Conservation (phyloP, 768 basidiomycete genomes). For the Leccinellum rugosiceps region DNA sequence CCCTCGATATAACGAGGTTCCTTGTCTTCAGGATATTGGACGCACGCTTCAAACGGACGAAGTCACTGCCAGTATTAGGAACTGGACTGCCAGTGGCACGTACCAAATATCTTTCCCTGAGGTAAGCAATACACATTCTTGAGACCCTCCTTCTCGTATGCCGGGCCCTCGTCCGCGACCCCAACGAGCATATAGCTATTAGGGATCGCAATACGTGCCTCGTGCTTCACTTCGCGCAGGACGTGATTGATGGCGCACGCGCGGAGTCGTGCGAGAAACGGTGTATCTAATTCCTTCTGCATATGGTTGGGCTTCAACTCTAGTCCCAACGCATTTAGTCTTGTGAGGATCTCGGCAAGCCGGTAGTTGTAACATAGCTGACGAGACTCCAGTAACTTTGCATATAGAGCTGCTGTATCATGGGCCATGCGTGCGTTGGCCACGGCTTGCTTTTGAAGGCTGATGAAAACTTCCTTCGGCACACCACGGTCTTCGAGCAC, state of each 20-base stretch:
- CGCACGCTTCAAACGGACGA: slow-evolving; percentile 43
- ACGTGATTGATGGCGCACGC: slow-evolving; percentile 61
- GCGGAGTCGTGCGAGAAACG: slow-evolving; percentile 58
- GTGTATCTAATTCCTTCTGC: slow-evolving; percentile 43
- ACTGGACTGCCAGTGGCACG: slow-evolving; percentile 18
- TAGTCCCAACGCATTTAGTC: slow-evolving; percentile 46
- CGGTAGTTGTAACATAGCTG: slow-evolving; percentile 44
- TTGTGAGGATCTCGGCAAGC: slow-evolving; percentile 49
- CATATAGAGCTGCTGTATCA: slow-evolving; percentile 50
- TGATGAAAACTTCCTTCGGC: slow-evolving; percentile 50
- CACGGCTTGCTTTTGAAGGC: slow-evolving; percentile 60
- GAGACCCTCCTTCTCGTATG: slow-evolving; percentile 48
- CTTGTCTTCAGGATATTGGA: slow-evolving; percentile 48
- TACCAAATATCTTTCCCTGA: slow-evolving; percentile 67
- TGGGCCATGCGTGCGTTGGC: slow-evolving; percentile 57
- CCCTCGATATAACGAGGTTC: slow-evolving; percentile 59
- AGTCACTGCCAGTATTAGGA: neutral
- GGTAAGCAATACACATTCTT: slow-evolving; percentile 52
- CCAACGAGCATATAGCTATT: slow-evolving; percentile 71
- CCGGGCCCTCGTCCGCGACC: slow-evolving; percentile 78
- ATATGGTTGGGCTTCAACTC: slow-evolving; percentile 40
- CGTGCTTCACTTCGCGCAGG: slow-evolving; percentile 70
- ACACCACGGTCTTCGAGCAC: slow-evolving; percentile 76
- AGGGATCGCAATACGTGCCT: slow-evolving; percentile 70
- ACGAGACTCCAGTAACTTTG: slow-evolving; percentile 47